Conservation (phyloP, 1,284 basidiomycete species). For the Somion occarium region DNA sequence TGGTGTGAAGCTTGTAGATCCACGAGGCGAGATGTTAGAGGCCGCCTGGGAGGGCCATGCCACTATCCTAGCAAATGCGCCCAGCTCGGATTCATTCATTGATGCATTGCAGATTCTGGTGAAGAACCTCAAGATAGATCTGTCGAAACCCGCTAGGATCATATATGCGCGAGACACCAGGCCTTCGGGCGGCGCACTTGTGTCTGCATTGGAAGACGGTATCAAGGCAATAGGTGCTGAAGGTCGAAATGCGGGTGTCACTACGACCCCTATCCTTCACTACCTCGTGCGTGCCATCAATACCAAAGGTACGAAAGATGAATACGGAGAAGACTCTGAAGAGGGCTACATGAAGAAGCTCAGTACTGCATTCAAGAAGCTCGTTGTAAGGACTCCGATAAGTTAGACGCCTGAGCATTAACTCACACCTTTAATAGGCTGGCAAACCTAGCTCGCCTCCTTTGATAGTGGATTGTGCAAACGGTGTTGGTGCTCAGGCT, state of each 20-base stretch:
- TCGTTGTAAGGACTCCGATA: constrained; percentile 62
- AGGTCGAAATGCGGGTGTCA: constrained; percentile 73
- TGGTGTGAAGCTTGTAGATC: constrained; percentile 97
- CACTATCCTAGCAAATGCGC: constrained; percentile 86
- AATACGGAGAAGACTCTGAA: constrained; percentile 81
- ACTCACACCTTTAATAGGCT: constrained; percentile 33
- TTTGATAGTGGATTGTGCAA: constrained; percentile 92
- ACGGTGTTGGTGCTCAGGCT: constrained; percentile 88
- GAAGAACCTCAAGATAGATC: constrained; percentile 69
- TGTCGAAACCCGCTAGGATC: constrained; percentile 74
- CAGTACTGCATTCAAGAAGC: constrained; percentile 79
- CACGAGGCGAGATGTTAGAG: constrained; percentile 99
- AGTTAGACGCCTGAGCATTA: constrained; percentile 9
- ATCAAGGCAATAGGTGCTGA: constrained; percentile 67
- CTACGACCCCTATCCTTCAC: constrained; percentile 94
- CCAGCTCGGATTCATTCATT: constrained; percentile 70
- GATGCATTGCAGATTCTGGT: constrained; percentile 64
- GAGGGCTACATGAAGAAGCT: constrained; percentile 90
- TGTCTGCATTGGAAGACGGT: constrained; percentile 81
- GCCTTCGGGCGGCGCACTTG: constrained; percentile 82
- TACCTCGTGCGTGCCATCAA: constrained; percentile 93
- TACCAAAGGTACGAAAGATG: constrained; percentile 70
- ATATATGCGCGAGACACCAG: constrained; percentile 94
- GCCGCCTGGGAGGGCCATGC: constrained; percentile 91
- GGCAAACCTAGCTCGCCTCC: constrained; percentile 58